These are phyloP conservation scores for Phytophthora sp. DNA, from an alignment of 352 stramenopile genomes.

Conservation along the genomic window DNA sequence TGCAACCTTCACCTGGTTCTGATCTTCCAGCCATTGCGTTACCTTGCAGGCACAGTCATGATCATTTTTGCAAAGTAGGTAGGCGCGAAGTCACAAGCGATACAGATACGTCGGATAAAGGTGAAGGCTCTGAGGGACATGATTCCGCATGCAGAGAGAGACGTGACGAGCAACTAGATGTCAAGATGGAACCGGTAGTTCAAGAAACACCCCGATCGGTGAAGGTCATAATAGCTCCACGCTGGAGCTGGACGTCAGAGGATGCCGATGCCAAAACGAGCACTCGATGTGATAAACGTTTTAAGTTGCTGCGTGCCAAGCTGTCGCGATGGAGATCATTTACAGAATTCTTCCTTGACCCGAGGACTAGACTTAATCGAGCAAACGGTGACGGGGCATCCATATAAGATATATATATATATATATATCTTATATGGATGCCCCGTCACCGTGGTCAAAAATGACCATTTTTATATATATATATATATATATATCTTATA, in stretches of 20 bases:
- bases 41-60: too few relatives aligned
- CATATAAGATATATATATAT: slow-evolving; percentile 7
- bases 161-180: too few relatives aligned
- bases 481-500: too few relatives aligned
- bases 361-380: neutral
- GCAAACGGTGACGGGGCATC: too few relatives aligned
- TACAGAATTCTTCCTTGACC: slow-evolving; percentile 16
- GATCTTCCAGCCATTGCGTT: slow-evolving; percentile 33
- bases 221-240: neutral
- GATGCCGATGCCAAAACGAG: neutral
- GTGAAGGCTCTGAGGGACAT: neutral
- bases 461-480: too few relatives aligned
- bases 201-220: slow-evolving; percentile 2
- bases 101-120: slow-evolving; percentile 2
- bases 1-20: slow-evolving; percentile 18
- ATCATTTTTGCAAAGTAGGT: slow-evolving; percentile 17
- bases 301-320: slow-evolving; percentile 12
- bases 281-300: slow-evolving; percentile 13
- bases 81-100: slow-evolving; percentile 13
- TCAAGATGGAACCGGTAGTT: neutral
- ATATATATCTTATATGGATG: neutral
- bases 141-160: too few relatives aligned
- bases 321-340: slow-evolving; percentile 15
- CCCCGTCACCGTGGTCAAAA: too few relatives aligned
- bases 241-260: too few relatives aligned